Evolutionary conservation across 169 alveolate species (phyloP), one percentile per base, ranked within the genome.

Genomic region (Babesia gibsoni): DNA sequence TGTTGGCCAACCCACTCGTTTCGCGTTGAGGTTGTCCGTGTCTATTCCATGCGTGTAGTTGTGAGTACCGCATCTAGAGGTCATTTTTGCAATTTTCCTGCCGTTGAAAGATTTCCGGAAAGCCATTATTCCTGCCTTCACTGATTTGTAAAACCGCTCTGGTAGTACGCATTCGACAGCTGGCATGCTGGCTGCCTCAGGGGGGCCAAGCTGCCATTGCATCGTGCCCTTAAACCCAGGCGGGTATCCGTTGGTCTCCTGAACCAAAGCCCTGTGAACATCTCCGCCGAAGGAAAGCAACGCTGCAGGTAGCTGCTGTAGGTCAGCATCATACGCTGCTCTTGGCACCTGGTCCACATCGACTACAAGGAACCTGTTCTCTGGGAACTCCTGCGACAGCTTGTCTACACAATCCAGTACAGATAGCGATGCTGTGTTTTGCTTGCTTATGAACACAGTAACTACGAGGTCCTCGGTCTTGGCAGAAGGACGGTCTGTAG

Each of bases 1-100:
- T 1, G 79, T 74, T 8, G 84, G 84, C 84, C 84, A 74, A 36
- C 84, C 84, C 29, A 74, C 84, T 6, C 84, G 77, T 52, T 74
- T 74, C 45, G 65, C 67, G 61, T 74, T 74, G 45, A 74, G 57
- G 37, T 74, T 74, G 73, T 74, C 84, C 16, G 84, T 74, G 61
- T 74, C 84, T 29, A 74, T 74, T 16, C 84, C 84, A 45, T 74
- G 84, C 37, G 79, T 74, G 54, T 74, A 74, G 50, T 63, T 61
- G 56, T 74, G 84, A 22, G 84, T 74, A 20, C 84, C 84, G 10
- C 57, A 29, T 12, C 64, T 56, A 29, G 68, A 48, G 29, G 32
- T 43, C 43, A 73, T 18, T 6, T 52, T 36, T 16, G 83, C 39
- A 5, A 73, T 49, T 27, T 61, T 52, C 50, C 32, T 32, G 2